Conservation (phyloP, 768 basidiomycete genomes). For the Rhodotorula kratochvilovae region DNA sequence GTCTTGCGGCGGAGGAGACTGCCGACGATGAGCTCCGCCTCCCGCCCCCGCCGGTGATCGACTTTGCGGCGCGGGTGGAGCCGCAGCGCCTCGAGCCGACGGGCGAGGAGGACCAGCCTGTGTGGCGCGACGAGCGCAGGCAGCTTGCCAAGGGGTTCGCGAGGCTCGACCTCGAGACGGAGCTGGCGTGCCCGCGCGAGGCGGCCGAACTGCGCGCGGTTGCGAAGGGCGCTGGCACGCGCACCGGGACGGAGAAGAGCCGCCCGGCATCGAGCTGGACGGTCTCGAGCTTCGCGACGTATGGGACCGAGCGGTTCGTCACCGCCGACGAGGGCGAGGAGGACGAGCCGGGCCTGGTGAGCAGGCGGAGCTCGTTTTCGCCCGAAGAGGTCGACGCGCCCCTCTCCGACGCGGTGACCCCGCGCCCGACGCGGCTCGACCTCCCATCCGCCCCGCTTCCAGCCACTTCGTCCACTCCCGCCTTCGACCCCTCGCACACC, state of each 20-base stretch:
- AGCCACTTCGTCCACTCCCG: neutral
- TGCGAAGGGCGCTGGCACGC: no score
- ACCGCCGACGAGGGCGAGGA: slow-evolving; percentile 4
- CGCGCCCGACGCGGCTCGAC: no score
- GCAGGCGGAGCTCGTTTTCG: neutral
- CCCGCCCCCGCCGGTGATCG: neutral
- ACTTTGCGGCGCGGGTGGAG: neutral
- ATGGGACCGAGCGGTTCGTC: slow-evolving; percentile 9
- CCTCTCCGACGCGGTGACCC: neutral
- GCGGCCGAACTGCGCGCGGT: no score
- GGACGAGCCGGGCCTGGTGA: neutral
- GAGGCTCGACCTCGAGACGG: slow-evolving; percentile 9
- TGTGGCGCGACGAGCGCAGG: neutral
- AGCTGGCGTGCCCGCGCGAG: neutral
- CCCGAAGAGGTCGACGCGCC: neutral
- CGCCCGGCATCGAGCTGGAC: neutral
- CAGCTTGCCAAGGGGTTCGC: neutral
- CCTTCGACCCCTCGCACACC: neutral
- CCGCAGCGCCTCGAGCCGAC: no score
- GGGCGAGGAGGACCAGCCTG: neutral
- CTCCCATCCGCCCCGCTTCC: neutral
- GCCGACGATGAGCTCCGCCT: neutral
- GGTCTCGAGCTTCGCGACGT: slow-evolving; percentile 12
- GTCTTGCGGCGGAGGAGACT: neutral
- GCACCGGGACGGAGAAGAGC: neutral